Conservation (phyloP, 2,329 filamentous ascomycete species). For the Nemania sp. region DNA sequence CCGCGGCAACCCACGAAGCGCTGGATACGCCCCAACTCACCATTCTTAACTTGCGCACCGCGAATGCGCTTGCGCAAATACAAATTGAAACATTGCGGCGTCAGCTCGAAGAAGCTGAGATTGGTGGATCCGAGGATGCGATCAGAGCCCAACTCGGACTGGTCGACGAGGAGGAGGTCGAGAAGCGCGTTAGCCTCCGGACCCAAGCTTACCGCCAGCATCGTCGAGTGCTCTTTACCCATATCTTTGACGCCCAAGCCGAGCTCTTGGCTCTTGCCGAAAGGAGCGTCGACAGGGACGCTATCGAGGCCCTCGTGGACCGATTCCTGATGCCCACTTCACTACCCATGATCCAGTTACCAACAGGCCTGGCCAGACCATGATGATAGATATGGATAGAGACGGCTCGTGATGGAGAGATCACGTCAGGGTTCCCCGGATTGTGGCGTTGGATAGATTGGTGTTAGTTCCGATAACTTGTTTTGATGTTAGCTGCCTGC, state of each 20-base stretch:
- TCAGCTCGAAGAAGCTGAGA: constrained; percentile 8
- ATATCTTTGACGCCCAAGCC: constrained; percentile 20
- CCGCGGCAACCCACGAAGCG: background rate
- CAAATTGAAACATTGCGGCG: constrained; percentile 11
- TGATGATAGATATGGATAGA: background rate
- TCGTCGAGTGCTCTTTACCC: constrained; percentile 19
- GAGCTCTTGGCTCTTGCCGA: constrained; percentile 20
- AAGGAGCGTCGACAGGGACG: background rate
- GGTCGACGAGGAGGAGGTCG: constrained; percentile 27
- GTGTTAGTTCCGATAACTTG: constrained; percentile 3
- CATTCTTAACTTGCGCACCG: background rate
- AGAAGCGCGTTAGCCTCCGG: constrained; percentile 14
- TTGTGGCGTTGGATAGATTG: constrained; percentile 4
- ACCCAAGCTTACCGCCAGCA: constrained; percentile 31
- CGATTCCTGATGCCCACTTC: constrained; percentile 4
- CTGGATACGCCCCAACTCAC: background rate
- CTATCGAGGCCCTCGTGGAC: constrained; percentile 20
- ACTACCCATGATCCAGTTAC: background rate
- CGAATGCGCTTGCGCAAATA: constrained; percentile 11
- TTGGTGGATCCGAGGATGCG: constrained; percentile 15
- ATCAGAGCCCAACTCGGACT: constrained; percentile 3
- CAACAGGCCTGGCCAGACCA: background rate
- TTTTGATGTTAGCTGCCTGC: constrained; percentile 2
- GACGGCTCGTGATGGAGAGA: background rate
- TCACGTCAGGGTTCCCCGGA: constrained; percentile 12